Base-by-base conservation (phyloP, 306 rosid species). In the Senna siamea region DNA sequence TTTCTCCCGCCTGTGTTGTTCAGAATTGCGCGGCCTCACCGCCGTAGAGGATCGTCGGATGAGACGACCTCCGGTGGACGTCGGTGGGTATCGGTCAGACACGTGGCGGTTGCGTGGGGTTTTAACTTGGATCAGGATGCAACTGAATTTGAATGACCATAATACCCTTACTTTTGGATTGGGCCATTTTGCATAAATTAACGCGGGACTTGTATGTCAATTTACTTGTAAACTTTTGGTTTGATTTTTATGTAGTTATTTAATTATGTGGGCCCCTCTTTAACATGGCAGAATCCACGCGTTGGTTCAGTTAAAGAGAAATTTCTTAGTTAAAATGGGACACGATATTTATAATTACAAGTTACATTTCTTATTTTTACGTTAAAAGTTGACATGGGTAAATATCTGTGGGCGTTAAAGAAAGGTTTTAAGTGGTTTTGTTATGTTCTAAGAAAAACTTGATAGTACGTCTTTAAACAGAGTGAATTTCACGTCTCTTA, bases 21-120 rank as follows among this genome's bases (percentile, higher is more conserved):
- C 40, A 56, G 26, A 64, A 46, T 12, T 79, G 62, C 62, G 80
- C 75, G 19, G 47, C 32, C 6, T 64, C 34, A n/a, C 69, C 70
- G 22, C 5, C 50, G 12, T 22, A 12, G 30, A 23, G 50, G 48
- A n/a, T 62, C 50, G 32, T 9, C 48, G 13, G n/a, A 0, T 0
- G 43, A 10, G 50, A 38, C 22, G 50, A 37, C 15, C 20, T 8
- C 53, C 53, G 22, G 54, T 22, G 38, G 19, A 12, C 20, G 70
- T 51, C 70, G 38, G 19, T n/a, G 70, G 5, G 20, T 9, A 4
- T 28, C 13, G 10, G 10, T 18, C 23, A 48, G 28, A 37, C 70
- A 6, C 26, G 79, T 30, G 69, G 43, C n/a, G 2, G 4, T 32
- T 26, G 59, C 63, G 4, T 4, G 30, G 13, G 28, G 9, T 37